Evolutionary conservation across 257 asterid species (phyloP).

Genomic region (Echites panduratus): DNA sequence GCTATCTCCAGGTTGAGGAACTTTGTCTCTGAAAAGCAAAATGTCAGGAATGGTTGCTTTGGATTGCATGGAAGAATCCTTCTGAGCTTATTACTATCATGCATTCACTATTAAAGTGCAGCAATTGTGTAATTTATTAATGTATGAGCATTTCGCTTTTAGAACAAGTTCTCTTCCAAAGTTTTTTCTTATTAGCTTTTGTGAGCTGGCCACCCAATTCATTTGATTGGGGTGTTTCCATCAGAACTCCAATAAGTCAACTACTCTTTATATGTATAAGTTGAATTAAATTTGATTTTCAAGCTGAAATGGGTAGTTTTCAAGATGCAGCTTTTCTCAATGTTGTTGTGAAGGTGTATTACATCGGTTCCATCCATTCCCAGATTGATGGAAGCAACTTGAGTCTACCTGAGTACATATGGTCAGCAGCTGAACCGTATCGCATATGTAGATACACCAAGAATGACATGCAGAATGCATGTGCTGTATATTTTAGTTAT

Average conservation of each 20-base stretch:
- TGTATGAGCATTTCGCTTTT: background rate
- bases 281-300: too few relatives aligned
- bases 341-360: slow-evolving; percentile 91
- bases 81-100: background rate
- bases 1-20: too few relatives aligned
- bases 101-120: background rate
- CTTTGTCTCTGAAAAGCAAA: too few relatives aligned
- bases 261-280: background rate
- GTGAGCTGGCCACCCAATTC: background rate
- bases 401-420: too few relatives aligned
- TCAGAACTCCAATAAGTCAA: background rate
- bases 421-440: too few relatives aligned
- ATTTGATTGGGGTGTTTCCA: background rate
- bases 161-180: background rate
- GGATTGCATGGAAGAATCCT: too few relatives aligned
- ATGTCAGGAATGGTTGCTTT: too few relatives aligned
- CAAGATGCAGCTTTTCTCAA: slow-evolving; percentile 71
- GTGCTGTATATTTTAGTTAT: too few relatives aligned
- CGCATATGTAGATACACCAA: too few relatives aligned
- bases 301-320: slow-evolving; percentile 62
- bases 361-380: background rate
- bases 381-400: too few relatives aligned
- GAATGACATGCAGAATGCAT: too few relatives aligned
- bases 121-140: background rate
- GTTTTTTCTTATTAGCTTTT: background rate